phyloP scores from a whole-genome alignment of 2,329 filamentous ascomycete species.

The Arthrinium phaeospermum region DNA sequence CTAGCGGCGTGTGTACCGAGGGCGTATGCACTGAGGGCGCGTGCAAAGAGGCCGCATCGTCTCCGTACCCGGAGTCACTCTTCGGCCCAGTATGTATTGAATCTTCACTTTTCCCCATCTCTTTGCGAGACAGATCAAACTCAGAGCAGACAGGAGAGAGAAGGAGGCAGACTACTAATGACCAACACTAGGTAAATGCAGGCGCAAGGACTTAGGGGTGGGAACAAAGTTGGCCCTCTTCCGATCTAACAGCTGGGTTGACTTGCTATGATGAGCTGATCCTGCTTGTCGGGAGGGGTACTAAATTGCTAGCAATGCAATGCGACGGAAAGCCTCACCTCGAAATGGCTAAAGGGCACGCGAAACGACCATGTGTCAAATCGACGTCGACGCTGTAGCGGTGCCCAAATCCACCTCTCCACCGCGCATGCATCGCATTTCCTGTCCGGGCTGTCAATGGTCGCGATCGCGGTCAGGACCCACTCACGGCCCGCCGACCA shows the following conservation, averaged over 20 bases:
- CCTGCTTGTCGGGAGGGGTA: neutral
- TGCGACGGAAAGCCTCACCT: neutral
- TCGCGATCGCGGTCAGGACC: neutral
- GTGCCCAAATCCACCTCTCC: conserved; percentile 19
- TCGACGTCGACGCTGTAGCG: conserved; percentile 18
- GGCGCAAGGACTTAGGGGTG: neutral
- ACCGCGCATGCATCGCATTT: conserved; percentile 8
- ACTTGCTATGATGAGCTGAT: neutral
- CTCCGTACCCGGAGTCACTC: conserved; percentile 20
- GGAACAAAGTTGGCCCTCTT: conserved; percentile 20
- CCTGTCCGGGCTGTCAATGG: neutral
- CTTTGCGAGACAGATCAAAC: conserved; percentile 22
- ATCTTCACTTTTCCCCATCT: conserved; percentile 17
- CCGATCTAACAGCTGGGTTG: neutral
- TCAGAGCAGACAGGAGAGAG: conserved; percentile 12
- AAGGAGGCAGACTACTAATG: neutral
- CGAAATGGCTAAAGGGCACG: neutral
- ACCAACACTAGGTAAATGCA: neutral
- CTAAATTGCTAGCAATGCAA: neutral
- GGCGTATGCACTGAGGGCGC: neutral
- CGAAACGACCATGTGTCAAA: conserved; percentile 17
- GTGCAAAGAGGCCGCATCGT: conserved; percentile 7
- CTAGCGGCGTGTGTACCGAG: neutral
- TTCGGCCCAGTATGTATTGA: conserved; percentile 16
- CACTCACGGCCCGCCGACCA: conserved; percentile 7